A percentile compares a stretch with the other conserved stretches of the same genome.
These are phyloP conservation scores for Nakazawaea populi DNA, from an alignment of 805 yeast species.

Conservation along the genomic window DNA sequence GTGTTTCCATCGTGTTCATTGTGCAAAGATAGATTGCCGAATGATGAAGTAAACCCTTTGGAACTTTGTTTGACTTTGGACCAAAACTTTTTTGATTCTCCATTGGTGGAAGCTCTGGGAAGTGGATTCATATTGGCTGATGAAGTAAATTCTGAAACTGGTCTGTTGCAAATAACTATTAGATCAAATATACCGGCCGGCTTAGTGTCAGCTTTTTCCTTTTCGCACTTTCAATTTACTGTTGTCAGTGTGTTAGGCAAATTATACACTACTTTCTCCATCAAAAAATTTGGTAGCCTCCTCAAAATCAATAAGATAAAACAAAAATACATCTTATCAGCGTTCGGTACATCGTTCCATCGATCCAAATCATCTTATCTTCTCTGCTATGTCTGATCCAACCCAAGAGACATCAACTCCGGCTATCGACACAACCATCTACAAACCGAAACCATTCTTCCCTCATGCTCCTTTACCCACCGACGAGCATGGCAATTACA, in stretches of 20 bases:
- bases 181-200: no score
- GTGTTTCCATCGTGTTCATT: conserved; percentile 28
- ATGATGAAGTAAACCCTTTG: conserved; percentile 14
- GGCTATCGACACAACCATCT: neutral
- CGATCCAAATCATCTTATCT: no score
- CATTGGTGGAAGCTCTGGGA: conserved; percentile 5
- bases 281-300: no score
- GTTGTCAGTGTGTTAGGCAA: no score
- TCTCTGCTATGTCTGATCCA: neutral
- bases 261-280: no score
- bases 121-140: neutral
- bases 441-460: conserved; percentile 23
- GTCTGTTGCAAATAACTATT: no score
- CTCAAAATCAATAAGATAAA: no score
- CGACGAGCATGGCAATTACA: conserved; percentile 9
- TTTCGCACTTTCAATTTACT: no score
- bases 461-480: conserved; percentile 10
- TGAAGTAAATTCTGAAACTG: neutral
- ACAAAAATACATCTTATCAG: no score
- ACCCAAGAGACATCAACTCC: neutral
- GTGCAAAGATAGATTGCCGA: conserved; percentile 25
- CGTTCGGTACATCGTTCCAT: no score
- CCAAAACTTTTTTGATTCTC: conserved; percentile 12
- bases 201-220: no score
- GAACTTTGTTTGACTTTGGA: conserved; percentile 13